Percentiles rank a stretch among this genome's conserved stretches.
These are phyloP conservation scores for Chamaenerion angustifolium DNA, from an alignment of 345 rosid genomes.

Conservation along the genomic window DNA sequence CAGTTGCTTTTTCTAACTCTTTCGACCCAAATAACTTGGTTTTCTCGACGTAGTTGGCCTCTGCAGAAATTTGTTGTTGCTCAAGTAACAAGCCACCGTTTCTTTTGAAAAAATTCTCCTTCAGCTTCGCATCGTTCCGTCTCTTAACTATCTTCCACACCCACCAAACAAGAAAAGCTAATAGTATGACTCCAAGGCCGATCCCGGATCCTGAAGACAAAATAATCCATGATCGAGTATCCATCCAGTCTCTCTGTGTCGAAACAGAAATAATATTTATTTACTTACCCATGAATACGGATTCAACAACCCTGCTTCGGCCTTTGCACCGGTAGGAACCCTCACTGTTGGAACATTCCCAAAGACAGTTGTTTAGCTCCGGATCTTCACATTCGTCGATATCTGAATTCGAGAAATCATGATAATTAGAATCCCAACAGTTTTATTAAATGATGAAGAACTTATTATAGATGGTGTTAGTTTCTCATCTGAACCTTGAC, in stretches of 20 bases:
- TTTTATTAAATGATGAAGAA: too few species aligned
- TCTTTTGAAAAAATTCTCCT: slow-evolving; percentile 6
- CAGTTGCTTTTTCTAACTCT: slow-evolving; percentile 8
- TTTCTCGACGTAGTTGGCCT: slow-evolving; percentile 5
- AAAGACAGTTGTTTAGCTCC: background rate
- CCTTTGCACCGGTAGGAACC: background rate
- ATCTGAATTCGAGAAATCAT: background rate
- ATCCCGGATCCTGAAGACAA: background rate
- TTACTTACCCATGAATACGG: slow-evolving; percentile 1
- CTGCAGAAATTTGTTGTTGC: slow-evolving; percentile 2
- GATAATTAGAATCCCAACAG: too few species aligned
- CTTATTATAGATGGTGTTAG: too few species aligned
- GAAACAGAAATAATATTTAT: too few species aligned
- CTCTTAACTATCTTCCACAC: slow-evolving; percentile 1
- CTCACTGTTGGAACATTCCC: background rate
- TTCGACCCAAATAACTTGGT: slow-evolving; percentile 3
- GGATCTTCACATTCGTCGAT: slow-evolving; percentile 7
- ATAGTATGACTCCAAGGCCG: slow-evolving; percentile 2
- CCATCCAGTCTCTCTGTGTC: too few species aligned
- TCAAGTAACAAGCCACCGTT: slow-evolving; percentile 10
- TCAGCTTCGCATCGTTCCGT: slow-evolving; percentile 2
- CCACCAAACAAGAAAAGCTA: slow-evolving; percentile 2
- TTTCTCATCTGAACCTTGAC: too few species aligned
- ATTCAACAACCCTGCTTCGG: background rate
- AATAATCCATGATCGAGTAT: too few species aligned